Evolutionary conservation across 345 rosid genomes (phyloP).

Genomic region (Lepidium aucheri): DNA sequence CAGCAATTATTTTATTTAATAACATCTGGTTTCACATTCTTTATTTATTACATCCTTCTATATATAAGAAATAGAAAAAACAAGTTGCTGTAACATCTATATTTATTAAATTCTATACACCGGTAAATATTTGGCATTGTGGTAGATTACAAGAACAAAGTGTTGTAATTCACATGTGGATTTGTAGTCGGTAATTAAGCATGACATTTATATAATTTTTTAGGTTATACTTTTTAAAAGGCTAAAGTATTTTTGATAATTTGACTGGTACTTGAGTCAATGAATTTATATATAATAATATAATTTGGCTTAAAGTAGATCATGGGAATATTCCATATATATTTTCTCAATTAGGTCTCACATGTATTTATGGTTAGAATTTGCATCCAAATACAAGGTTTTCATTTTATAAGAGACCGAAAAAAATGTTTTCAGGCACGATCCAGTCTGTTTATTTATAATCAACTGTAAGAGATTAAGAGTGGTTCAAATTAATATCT

Average conservation of each 20-base stretch:
- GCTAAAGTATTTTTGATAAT: neutral
- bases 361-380: neutral
- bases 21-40: neutral
- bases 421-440: too few species aligned
- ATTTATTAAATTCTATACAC: neutral
- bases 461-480: too few species aligned
- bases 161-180: slow-evolving; percentile 9
- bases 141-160: slow-evolving; percentile 17
- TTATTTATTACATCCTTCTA: slow-evolving; percentile 5
- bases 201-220: neutral
- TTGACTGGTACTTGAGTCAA: slow-evolving; percentile 4
- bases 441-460: too few species aligned
- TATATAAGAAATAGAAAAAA: neutral
- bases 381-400: neutral
- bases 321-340: slow-evolving; percentile 21
- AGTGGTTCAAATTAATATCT: too few species aligned
- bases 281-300: neutral
- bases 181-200: slow-evolving; percentile 14
- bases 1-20: neutral
- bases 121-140: neutral
- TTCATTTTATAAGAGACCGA: too few species aligned
- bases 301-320: neutral
- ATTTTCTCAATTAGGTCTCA: slow-evolving; percentile 10
- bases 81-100: slow-evolving; percentile 2
- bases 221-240: neutral